Base-by-base conservation (phyloP, 768 basidiomycete genomes). In the Crucibulum laeve region DNA sequence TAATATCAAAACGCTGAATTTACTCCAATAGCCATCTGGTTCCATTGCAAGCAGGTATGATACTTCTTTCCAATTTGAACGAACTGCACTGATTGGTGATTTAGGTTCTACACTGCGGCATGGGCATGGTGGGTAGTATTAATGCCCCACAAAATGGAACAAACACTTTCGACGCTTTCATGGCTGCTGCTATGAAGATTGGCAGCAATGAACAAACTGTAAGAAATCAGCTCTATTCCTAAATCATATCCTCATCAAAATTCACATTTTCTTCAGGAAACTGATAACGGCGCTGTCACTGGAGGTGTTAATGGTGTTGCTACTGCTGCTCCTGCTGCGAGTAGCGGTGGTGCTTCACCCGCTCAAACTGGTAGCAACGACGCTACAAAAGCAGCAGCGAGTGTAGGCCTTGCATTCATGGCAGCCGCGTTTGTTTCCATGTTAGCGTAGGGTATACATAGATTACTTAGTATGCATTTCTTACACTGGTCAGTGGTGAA, bases 61-160 rank as follows among this genome's bases (percentile, higher is more conserved):
- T 18, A 13, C 8, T 26, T 6, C 14, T 10, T n/a, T 40, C 17
- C 13, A 6, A 7, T 6, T 25, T 26, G 24, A 6, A 14, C 7
- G 42, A 23, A 25, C 22, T 17, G 28, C 23, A 7, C 21, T 4
- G 34, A 23, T 23, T 17, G 14, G 8, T 25, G 24, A 6, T 17
- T 11, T 1, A 15, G 55, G 40, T 53, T 7, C 30, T 25, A 2
- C 77, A 80, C 53, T 80, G 78, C 50, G 72, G 70, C n/a, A 42
- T 65, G 47, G 77, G 77, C 18, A 72, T 76, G 73, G 73, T 76
- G 22, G 73, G 69, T 47, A 65, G 58, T 40, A 78, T 78, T 50
- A 78, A 78, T 40, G 73, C 76, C 10, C 75, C 74, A 2, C 8
- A 61, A 4, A 60, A 62, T 19, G 75, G 69, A 25, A 61, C 40